Conservation (phyloP, 139 green algal species). For the Chlamydomonas sp. region DNA sequence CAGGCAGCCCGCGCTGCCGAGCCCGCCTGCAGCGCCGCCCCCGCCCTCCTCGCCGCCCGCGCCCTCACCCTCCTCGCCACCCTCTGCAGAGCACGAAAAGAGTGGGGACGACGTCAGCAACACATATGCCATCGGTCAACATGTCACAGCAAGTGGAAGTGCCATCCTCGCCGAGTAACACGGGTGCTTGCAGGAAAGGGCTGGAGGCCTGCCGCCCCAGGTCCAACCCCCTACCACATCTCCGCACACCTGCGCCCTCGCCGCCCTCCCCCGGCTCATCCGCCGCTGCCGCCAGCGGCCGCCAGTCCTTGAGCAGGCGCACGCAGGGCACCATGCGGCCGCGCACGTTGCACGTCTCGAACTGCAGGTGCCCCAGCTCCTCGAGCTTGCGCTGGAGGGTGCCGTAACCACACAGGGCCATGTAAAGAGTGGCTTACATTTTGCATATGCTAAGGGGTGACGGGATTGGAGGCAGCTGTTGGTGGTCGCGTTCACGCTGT, state of each 20-base stretch:
- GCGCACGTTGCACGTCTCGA: constrained; percentile 37
- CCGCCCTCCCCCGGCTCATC: constrained; percentile 30
- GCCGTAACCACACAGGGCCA: no score
- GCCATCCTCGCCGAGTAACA: no score
- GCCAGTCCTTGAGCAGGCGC: constrained; percentile 46
- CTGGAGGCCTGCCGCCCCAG: not conserved
- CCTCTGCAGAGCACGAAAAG: not conserved
- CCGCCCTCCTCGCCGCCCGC: constrained; percentile 17
- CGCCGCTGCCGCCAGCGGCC: not conserved
- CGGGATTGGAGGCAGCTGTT: no score
- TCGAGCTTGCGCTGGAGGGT: constrained; percentile 40
- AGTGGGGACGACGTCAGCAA: no score
- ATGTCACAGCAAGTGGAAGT: no score
- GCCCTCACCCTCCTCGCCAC: not conserved
- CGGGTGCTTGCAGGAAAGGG: no score
- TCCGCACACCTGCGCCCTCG: not conserved
- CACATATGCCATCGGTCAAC: no score
- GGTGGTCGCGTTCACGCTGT: no score
- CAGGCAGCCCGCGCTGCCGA: not conserved
- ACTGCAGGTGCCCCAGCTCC: constrained; percentile 46
- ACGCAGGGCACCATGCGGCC: constrained; percentile 47
- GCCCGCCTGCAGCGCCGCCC: not conserved
- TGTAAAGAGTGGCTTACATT: no score
- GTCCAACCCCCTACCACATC: not conserved
- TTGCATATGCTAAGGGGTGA: no score